Evolutionary conservation across 352 stramenopile genomes (phyloP).

Genomic region (Phytophthora tubulina): DNA sequence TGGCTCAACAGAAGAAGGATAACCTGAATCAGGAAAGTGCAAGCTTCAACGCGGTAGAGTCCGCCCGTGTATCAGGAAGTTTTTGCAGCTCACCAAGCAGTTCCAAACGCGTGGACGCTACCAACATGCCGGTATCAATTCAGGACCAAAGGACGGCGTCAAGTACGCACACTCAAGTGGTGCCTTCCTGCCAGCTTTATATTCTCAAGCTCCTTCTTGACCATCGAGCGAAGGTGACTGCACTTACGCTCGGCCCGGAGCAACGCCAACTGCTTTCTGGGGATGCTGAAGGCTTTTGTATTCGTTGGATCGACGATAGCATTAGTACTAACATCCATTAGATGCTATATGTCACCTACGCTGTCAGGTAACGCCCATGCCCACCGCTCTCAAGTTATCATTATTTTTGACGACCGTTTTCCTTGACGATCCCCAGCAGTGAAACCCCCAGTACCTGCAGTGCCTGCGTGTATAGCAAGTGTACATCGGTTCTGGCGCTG

Average conservation of each 20-base stretch:
- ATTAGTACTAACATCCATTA: conserved; percentile 70
- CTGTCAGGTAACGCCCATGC: conserved; percentile 13
- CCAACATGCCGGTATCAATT: conserved; percentile 18
- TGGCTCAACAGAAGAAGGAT: conserved; percentile 46
- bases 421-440: neutral
- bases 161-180: conserved; percentile 44
- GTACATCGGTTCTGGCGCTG: neutral
- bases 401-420: conserved; percentile 39
- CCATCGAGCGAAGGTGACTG: conserved; percentile 68
- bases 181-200: conserved; percentile 75
- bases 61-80: neutral
- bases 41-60: neutral
- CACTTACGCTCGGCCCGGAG: conserved; percentile 61
- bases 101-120: conserved; percentile 1
- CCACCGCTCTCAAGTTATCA: neutral
- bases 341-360: neutral
- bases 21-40: neutral
- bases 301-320: conserved; percentile 87
- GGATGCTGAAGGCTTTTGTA: conserved; percentile 74
- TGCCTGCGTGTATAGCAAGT: neutral
- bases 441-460: conserved; percentile 23
- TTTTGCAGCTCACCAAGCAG: conserved; percentile 18
- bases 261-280: conserved; percentile 78
- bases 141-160: conserved; percentile 7
- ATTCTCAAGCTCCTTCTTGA: conserved; percentile 83